phyloP scores from a whole-genome alignment of 768 basidiomycete genomes.

The Leccinum olivaceopallidum region DNA sequence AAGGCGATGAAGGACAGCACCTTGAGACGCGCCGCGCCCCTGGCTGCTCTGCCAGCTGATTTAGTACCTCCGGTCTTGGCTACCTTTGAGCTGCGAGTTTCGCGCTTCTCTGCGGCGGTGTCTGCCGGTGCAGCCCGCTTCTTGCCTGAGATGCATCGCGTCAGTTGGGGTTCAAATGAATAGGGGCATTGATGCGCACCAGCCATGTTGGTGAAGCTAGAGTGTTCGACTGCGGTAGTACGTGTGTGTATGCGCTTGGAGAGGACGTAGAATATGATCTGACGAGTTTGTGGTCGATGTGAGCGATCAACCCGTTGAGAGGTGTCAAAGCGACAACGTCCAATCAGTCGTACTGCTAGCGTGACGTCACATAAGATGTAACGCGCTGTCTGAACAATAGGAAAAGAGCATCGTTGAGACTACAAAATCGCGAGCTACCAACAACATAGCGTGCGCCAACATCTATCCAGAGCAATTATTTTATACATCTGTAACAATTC shows the following conservation, averaged over 20 bases:
- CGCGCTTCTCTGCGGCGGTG: constrained; percentile 29
- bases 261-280: background rate
- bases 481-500: constrained; percentile 7
- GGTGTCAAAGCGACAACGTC: constrained; percentile 29
- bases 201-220: constrained; percentile 23
- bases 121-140: constrained; percentile 48
- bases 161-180: constrained; percentile 12
- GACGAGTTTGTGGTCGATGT: constrained; percentile 10
- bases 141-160: constrained; percentile 30
- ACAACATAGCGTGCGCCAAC: constrained; percentile 8
- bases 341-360: constrained; percentile 14
- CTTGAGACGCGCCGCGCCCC: constrained; percentile 47
- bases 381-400: constrained; percentile 27
- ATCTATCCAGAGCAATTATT: constrained; percentile 16
- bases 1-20: constrained; percentile 29
- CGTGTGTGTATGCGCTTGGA: background rate
- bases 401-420: constrained; percentile 22
- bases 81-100: constrained; percentile 50
- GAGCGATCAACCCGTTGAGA: constrained; percentile 1
- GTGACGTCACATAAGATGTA: constrained; percentile 37
- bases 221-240: background rate
- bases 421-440: constrained; percentile 31
- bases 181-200: constrained; percentile 28
- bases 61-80: constrained; percentile 44
- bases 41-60: constrained; percentile 35